Evolutionary conservation across 257 asterid genomes (phyloP), one percentile per base, ranked within the genome.

Genomic region (Solanum etuberosum): DNA sequence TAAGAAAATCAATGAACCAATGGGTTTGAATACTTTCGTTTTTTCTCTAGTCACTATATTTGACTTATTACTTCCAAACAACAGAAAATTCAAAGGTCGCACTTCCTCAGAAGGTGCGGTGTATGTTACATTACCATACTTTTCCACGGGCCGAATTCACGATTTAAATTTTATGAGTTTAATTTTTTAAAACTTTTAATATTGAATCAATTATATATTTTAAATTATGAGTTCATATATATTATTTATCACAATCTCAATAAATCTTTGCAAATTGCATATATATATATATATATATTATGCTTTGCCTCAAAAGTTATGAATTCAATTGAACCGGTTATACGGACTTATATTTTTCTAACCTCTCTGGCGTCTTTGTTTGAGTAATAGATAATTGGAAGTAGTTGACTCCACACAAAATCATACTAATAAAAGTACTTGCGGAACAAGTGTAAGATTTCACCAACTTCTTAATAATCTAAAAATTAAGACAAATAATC

Each of bases 141-240:
- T 68, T 10, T 65, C 2, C 3, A 18, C 4, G 0, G 5, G 25
- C 2, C 2, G 0, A 8, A 57, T 57, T 61, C 0, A 61, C 0
- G 3, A 23, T 61, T 61, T 63, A 5, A 63, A 63, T 10, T 11
- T 10, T n/a, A 63, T 61, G 6, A 5, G 9, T 61, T n/a, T 9
- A n/a, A 61, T 61, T 4, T n/a, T n/a, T n/a, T 61, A 1, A 43
- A 13, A 21, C 0, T 21, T 2, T 21, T 21, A 59, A n/a, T 4
- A 21, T 3, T 2, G 2, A 8, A 59, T 21, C 1, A 8, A 9
- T 59, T 59, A 7, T 21, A 7, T 59, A 21, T 21, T 59, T 21
- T 7, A 7, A 15, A 59, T 59, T 59, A 59, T 54, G 27, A 7
- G 3, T 21, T 57, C 12, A 57, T 57, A 54, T 43, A 12, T 57